A percentile compares a stretch with the other conserved stretches of the same genome.
Conservation (phyloP, 352 stramenopile species). For the Globisporangium middletonii region DNA sequence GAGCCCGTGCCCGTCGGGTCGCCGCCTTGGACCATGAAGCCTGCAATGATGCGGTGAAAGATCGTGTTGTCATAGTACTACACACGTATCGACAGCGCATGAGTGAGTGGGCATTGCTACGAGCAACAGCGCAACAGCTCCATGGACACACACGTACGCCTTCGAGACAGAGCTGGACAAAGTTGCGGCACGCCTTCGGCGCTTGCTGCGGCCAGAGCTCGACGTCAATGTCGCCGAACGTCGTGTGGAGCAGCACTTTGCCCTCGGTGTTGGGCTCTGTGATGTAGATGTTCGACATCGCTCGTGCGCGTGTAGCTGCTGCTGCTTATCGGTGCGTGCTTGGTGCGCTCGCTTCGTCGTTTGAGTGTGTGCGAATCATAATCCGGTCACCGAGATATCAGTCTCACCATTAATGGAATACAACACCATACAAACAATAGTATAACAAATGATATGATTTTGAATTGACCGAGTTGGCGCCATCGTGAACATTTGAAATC, state of each 20-base stretch:
- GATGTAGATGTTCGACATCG: constrained; percentile 97
- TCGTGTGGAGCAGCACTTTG: constrained; percentile 96
- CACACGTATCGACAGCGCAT: constrained; percentile 2
- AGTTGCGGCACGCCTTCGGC: constrained; percentile 92
- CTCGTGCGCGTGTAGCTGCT: background rate
- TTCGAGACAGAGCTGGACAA: constrained; percentile 90
- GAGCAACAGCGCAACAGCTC: background rate
- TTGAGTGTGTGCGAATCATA: no score
- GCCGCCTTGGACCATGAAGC: constrained; percentile 95
- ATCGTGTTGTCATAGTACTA: constrained; percentile 95
- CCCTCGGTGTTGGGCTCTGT: constrained; percentile 94
- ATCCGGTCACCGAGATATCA: no score
- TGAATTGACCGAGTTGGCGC: background rate
- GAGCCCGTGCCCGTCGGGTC: constrained; percentile 85
- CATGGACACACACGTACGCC: constrained; percentile 23
- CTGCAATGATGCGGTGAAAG: constrained; percentile 94
- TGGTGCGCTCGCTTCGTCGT: no score
- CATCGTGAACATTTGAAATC: constrained; percentile 1
- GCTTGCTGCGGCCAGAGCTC: constrained; percentile 97
- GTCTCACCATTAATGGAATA: no score
- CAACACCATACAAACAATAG: background rate
- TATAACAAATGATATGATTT: background rate
- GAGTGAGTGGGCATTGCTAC: no score
- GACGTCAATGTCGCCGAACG: constrained; percentile 95
- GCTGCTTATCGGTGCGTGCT: no score